Evolutionary conservation across 2,329 filamentous ascomycete species (phyloP), one percentile per base, ranked within the genome.

Genomic region (Cladosporium sp.): DNA sequence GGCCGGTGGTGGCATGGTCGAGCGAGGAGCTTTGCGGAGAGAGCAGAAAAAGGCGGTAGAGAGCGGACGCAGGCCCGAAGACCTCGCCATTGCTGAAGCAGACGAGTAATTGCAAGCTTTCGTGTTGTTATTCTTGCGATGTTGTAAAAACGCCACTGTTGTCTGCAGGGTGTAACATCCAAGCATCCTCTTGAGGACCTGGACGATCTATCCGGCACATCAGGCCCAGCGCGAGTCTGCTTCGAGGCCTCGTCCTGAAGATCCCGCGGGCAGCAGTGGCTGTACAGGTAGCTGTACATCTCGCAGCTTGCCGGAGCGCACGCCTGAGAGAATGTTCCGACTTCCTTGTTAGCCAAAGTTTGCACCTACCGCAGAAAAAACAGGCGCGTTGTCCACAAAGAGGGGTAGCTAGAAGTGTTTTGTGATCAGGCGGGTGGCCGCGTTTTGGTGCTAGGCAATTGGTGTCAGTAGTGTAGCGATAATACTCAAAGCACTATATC

Each of bases 131-230:
- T 23, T 23, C 14, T 26, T 37, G 55, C 33, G 10, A 5, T 23
- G 4, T 26, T 16, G 33, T 21, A 21, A 35, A 35, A 57, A 57
- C 40, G 37, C 26, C 57, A 33, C 40, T 60, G 57, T 18, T 18
- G 50, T 46, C 18, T 40, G 57, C 57, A 46, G 37, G 37, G 28
- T 10, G 14, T 21, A 29, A 18, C 14, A 55, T 29, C 29, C 57
- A 49, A 60, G 57, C 57, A 60, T 49, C 26, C n/a, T 26, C 37
- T 49, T n/a, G 28, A 60, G 28, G n/a, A 31, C 23, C 60, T 62
- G 44, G 61, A 55, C 23, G 61, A 63, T 63, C 61, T 40, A 21
- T 46, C 46, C 61, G 61, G 61, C 61, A 63, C 61, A 63, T 63
- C 26, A 28, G 5, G 28, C 33, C 33, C 29, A 44, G 50, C 61